Evolutionary conservation across 2,329 filamentous ascomycete genomes (phyloP).

Genomic region (Pseudogymnoascus sp.): DNA sequence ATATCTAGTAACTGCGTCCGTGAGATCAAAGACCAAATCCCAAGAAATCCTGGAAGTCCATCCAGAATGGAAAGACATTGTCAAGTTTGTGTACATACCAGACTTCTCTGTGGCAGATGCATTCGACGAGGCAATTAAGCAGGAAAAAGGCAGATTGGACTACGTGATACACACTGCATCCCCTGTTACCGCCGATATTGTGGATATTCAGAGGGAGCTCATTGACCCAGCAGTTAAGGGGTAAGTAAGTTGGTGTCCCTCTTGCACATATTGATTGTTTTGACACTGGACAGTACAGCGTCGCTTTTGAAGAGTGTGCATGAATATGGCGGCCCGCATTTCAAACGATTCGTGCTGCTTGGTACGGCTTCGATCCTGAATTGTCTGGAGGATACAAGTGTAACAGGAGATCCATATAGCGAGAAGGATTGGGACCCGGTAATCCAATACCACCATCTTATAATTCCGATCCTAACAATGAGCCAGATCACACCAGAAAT

Average conservation of each 20-base stretch:
- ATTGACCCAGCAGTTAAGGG: conserved; percentile 47
- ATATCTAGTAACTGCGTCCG: conserved; percentile 26
- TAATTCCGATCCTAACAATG: background rate
- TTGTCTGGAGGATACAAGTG: conserved; percentile 20
- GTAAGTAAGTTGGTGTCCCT: too few relatives aligned
- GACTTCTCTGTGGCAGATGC: conserved; percentile 61
- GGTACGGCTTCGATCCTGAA: conserved; percentile 26
- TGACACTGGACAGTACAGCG: conserved; percentile 38
- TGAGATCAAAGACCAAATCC: conserved; percentile 37
- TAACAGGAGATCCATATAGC: conserved; percentile 31
- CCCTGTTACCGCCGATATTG: conserved; percentile 33
- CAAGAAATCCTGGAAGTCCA: conserved; percentile 33
- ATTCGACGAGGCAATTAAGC: conserved; percentile 48
- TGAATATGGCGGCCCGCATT: conserved; percentile 39
- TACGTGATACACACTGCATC: conserved; percentile 62
- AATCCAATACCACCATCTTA: conserved; percentile 28
- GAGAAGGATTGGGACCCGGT: conserved; percentile 47
- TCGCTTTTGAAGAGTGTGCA: conserved; percentile 65
- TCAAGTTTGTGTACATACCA: conserved; percentile 41
- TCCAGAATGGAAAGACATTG: conserved; percentile 22
- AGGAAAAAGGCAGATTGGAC: conserved; percentile 46
- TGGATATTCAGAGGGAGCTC: conserved; percentile 30
- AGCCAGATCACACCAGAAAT: conserved; percentile 14
- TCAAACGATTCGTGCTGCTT: conserved; percentile 62
- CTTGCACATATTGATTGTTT: background rate